These are phyloP conservation scores for Candida dendrica DNA, from an alignment of 805 yeast species.

Conservation along the genomic window DNA sequence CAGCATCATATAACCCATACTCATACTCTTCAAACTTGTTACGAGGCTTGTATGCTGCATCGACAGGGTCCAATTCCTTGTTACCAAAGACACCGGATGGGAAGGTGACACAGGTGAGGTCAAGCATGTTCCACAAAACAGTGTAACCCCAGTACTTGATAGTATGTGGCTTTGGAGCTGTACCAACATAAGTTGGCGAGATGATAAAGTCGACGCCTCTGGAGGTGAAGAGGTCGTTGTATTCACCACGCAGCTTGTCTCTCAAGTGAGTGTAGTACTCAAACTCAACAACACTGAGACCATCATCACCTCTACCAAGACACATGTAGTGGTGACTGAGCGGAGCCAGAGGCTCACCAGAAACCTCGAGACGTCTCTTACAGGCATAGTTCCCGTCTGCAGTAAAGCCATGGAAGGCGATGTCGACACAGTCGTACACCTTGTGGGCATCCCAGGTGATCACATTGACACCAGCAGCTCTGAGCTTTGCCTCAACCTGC, in stretches of 20 bases:
- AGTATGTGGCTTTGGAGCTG: conserved; percentile 60
- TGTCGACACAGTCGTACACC: conserved; percentile 50
- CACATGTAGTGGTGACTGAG: conserved; percentile 57
- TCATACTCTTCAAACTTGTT: conserved; percentile 27
- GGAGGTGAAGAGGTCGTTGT: conserved; percentile 43
- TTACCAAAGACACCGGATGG: conserved; percentile 57
- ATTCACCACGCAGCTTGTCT: conserved; percentile 52
- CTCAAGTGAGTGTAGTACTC: conserved; percentile 47
- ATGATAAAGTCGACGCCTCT: conserved; percentile 58
- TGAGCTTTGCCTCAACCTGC: conserved; percentile 44
- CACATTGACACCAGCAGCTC: conserved; percentile 51
- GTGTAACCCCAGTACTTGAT: conserved; percentile 79
- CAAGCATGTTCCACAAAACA: conserved; percentile 63
- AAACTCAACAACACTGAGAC: conserved; percentile 41
- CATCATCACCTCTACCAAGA: conserved; percentile 50
- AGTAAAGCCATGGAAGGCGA: conserved; percentile 47
- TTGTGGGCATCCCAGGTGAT: conserved; percentile 52
- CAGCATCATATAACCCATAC: conserved; percentile 27
- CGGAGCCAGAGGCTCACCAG: conserved; percentile 66
- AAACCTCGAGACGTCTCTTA: conserved; percentile 39
- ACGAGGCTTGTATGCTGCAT: conserved; percentile 14
- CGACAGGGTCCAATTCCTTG: conserved; percentile 39
- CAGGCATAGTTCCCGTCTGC: conserved; percentile 65
- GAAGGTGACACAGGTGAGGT: conserved; percentile 58
- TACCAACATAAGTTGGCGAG: conserved; percentile 61